Percentiles rank a stretch among this genome's conserved stretches.
Conservation (phyloP, 192 early-diverging fungal species). For the Podila minutissima region DNA sequence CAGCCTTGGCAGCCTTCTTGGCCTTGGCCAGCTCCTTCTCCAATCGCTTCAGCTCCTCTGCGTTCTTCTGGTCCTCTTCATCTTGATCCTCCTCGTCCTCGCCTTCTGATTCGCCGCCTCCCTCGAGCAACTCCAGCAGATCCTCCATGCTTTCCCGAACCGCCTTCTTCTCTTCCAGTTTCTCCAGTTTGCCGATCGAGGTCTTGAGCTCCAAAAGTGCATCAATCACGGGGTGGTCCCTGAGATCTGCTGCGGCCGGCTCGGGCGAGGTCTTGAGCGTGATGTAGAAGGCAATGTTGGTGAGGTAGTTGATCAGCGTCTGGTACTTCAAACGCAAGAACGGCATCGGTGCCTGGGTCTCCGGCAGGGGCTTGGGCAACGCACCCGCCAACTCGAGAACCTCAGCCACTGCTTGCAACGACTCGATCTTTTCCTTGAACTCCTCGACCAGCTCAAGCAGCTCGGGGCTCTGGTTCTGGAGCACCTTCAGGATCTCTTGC, state of each 20-base stretch:
- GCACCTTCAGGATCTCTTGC: conserved; percentile 68
- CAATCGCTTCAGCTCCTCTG: conserved; percentile 11
- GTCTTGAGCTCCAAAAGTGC: conserved; percentile 78
- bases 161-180: conserved; percentile 64
- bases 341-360: conserved; percentile 41
- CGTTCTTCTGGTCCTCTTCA: conserved; percentile 3
- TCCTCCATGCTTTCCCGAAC: conserved; percentile 56
- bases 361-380: conserved; percentile 22
- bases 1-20: conserved; percentile 34
- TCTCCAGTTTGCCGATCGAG: conserved; percentile 76
- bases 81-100: conserved; percentile 22
- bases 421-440: conserved; percentile 59
- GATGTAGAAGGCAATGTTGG: conserved; percentile 91
- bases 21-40: conserved; percentile 24
- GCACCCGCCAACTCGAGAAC: conserved; percentile 21
- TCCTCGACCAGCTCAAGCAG: conserved; percentile 73
- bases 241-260: conserved; percentile 57
- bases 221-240: conserved; percentile 87
- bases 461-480: conserved; percentile 81
- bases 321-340: conserved; percentile 54
- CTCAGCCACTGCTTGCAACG: conserved; percentile 46
- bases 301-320: conserved; percentile 78
- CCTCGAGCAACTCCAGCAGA: conserved; percentile 59
- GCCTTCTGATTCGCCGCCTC: conserved; percentile 48
- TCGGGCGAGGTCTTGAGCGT: conserved; percentile 69